Evolutionary conservation across 106 monocot species (phyloP).

Genomic region (Phalaenopsis equestris): DNA sequence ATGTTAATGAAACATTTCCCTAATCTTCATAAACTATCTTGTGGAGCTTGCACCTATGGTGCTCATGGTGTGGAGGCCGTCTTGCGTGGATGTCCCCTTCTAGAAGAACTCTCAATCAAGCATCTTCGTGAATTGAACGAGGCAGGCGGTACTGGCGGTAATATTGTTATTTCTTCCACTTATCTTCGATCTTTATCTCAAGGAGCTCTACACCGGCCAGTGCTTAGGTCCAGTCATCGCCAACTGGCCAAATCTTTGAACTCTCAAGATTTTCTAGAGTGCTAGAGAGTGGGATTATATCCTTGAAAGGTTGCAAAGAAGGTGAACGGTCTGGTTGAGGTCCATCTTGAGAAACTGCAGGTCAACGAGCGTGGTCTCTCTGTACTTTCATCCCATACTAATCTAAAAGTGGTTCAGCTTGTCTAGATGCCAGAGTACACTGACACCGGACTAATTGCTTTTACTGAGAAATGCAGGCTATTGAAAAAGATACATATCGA

Average conservation of each 20-base stretch:
- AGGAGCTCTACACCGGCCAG: conserved; percentile 72
- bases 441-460: conserved; percentile 32
- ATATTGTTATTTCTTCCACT: conserved; percentile 2
- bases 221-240: conserved; percentile 50
- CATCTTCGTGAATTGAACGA: conserved; percentile 45
- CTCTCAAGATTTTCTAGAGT: conserved; percentile 52
- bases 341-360: conserved; percentile 78
- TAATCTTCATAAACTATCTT: conserved; percentile 59
- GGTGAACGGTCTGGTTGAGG: conserved; percentile 33
- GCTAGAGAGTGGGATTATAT: conserved; percentile 70
- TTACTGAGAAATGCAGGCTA: conserved; percentile 40
- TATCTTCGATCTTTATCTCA: conserved; percentile 46
- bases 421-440: conserved; percentile 70
- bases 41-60: conserved; percentile 64
- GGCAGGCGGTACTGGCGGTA: background rate
- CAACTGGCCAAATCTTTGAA: conserved; percentile 43
- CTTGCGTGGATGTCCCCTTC: conserved; percentile 30
- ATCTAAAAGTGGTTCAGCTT: conserved; percentile 64
- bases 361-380: conserved; percentile 53
- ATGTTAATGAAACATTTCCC: conserved; percentile 37
- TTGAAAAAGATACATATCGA: conserved; percentile 79
- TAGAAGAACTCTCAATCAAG: conserved; percentile 79
- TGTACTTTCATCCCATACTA: conserved; percentile 27
- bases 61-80: conserved; percentile 56
- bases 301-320: conserved; percentile 31